phyloP scores from a whole-genome alignment of 2,329 filamentous ascomycete genomes.

The Akanthomyces lecanii region DNA sequence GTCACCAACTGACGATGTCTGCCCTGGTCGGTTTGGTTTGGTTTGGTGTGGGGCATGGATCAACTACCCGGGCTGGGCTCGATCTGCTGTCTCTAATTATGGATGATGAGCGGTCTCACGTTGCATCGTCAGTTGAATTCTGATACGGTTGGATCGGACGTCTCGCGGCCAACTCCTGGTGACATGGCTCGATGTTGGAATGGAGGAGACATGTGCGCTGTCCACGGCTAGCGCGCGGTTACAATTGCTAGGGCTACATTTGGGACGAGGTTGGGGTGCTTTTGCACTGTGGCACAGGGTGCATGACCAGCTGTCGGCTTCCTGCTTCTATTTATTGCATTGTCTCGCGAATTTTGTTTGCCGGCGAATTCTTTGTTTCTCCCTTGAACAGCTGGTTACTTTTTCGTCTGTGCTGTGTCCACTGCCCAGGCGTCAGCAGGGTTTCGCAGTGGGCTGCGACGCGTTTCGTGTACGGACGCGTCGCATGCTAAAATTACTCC shows the following conservation, averaged over 20 bases:
- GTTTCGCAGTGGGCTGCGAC: background rate
- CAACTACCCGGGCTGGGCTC: background rate
- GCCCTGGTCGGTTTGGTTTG: background rate
- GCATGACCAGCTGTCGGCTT: background rate
- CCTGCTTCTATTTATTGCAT: background rate
- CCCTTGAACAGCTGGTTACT: no score
- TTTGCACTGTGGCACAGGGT: background rate
- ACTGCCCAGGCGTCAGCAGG: background rate
- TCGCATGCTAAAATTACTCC: slow-evolving; percentile 9
- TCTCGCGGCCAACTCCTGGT: background rate
- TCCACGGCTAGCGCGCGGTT: background rate
- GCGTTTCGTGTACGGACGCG: slow-evolving; percentile 4
- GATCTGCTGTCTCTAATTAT: background rate
- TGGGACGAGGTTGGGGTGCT: background rate
- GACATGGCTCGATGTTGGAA: background rate
- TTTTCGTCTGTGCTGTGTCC: background rate
- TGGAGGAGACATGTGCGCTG: background rate
- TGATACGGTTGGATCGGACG: background rate
- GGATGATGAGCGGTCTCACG: background rate
- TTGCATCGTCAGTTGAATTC: background rate
- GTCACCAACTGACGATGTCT: background rate
- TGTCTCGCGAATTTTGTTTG: no score
- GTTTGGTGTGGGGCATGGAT: background rate
- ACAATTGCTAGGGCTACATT: background rate
- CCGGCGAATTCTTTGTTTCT: no score